phyloP scores from a whole-genome alignment of 768 basidiomycete genomes.

The Pulveroboletus sp. region DNA sequence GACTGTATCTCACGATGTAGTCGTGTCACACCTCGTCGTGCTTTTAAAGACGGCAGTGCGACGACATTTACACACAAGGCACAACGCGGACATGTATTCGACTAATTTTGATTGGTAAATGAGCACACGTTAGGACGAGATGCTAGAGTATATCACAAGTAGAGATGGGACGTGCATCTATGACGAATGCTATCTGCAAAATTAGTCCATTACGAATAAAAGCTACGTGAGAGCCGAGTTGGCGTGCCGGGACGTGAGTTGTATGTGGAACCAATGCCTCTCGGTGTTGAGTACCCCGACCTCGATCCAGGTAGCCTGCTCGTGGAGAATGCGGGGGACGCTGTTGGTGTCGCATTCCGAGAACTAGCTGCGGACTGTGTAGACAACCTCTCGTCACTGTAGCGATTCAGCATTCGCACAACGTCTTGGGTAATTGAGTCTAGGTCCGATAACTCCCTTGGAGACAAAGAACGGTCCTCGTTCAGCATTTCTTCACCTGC shows the following conservation, averaged over 20 bases:
- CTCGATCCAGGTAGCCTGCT: slow-evolving; percentile 37
- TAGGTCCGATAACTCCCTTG: slow-evolving; percentile 69
- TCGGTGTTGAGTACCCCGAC: slow-evolving; percentile 62
- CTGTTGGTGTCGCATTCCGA: slow-evolving; percentile 61
- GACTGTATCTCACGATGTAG: too few relatives aligned
- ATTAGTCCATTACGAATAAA: slow-evolving; percentile 24
- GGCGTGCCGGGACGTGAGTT: slow-evolving; percentile 63
- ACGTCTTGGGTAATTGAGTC: slow-evolving; percentile 70
- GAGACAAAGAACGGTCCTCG: slow-evolving; percentile 51
- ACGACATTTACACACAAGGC: neutral
- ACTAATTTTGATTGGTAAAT: neutral
- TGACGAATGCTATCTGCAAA: slow-evolving; percentile 2
- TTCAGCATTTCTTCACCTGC: slow-evolving; percentile 45
- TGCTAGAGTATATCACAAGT: slow-evolving; percentile 15
- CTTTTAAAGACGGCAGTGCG: too few relatives aligned
- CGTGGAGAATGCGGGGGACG: slow-evolving; percentile 42
- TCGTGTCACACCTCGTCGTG: too few relatives aligned
- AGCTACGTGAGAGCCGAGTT: slow-evolving; percentile 45
- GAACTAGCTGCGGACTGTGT: slow-evolving; percentile 58
- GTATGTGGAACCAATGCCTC: slow-evolving; percentile 38
- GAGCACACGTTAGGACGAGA: slow-evolving; percentile 11
- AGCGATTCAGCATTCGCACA: slow-evolving; percentile 67
- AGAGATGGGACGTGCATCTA: slow-evolving; percentile 12
- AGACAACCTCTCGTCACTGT: slow-evolving; percentile 59
- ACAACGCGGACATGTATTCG: neutral